Conservation (phyloP, 2,329 filamentous ascomycete species). For the Fusarium humuli region DNA sequence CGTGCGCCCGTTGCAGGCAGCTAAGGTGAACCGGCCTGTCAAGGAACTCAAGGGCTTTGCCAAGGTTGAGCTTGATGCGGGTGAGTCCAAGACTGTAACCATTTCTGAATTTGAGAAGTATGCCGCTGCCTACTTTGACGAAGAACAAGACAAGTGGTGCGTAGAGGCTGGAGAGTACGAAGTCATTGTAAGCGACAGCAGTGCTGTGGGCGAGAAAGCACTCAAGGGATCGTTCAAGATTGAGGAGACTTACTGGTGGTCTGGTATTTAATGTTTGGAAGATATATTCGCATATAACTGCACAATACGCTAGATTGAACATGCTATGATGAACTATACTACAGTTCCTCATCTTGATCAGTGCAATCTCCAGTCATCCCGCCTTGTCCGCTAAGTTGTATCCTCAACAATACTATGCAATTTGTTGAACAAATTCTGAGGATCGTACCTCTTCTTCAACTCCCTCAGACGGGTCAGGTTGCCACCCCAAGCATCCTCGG, state of each 20-base stretch:
- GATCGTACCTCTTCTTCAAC: slow-evolving; percentile 52
- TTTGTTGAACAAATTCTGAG: slow-evolving; percentile 51
- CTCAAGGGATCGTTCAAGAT: slow-evolving; percentile 67
- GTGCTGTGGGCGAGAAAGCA: slow-evolving; percentile 59
- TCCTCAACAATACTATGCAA: slow-evolving; percentile 41
- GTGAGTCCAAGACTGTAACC: slow-evolving; percentile 67
- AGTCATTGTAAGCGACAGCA: slow-evolving; percentile 71
- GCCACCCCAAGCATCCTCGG: slow-evolving; percentile 48
- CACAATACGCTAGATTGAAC: not conserved
- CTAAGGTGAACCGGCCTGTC: slow-evolving; percentile 65
- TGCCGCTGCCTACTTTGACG: slow-evolving; percentile 76
- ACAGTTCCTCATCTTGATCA: not conserved
- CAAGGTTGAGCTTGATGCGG: slow-evolving; percentile 72
- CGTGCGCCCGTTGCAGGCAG: slow-evolving; percentile 62
- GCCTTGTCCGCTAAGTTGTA: not conserved
- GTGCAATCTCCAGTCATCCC: too few species aligned
- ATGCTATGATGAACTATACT: not conserved
- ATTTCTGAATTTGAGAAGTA: slow-evolving; percentile 72
- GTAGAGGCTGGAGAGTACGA: slow-evolving; percentile 74
- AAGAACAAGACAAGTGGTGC: slow-evolving; percentile 73
- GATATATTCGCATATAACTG: not conserved
- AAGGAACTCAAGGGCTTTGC: slow-evolving; percentile 75
- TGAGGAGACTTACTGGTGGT: slow-evolving; percentile 74
- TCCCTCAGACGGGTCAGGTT: slow-evolving; percentile 48
- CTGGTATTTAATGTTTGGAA: slow-evolving; percentile 57